These are phyloP conservation scores for Deinandra increscens DNA, from an alignment of 129 eudicot species.

Conservation along the genomic window DNA sequence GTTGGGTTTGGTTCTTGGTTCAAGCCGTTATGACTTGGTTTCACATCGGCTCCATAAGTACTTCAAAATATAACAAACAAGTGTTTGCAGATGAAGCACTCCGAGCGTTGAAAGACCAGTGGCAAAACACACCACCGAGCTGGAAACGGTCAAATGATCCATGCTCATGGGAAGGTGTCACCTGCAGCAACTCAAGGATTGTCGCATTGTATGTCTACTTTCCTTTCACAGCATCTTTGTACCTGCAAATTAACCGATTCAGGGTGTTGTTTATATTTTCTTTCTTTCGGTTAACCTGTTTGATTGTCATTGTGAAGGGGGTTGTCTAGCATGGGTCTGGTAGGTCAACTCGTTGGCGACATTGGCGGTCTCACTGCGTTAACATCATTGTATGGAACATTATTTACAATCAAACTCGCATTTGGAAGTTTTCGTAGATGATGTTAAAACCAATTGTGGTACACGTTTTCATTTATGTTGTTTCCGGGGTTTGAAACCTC, in stretches of 20 bases:
- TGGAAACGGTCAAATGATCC: slow-evolving; percentile 84
- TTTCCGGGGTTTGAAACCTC: too few species aligned
- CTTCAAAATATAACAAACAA: not conserved
- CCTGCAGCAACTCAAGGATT: slow-evolving; percentile 69
- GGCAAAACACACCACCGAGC: slow-evolving; percentile 86
- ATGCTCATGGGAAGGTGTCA: slow-evolving; percentile 95
- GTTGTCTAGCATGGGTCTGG: slow-evolving; percentile 78
- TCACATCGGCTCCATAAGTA: too few species aligned
- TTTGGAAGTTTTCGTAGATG: not conserved
- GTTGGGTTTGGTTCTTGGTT: not conserved
- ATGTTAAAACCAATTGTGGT: too few species aligned
- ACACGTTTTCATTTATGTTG: too few species aligned
- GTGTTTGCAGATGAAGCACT: slow-evolving; percentile 60
- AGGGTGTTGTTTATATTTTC: not conserved
- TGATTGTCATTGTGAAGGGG: slow-evolving; percentile 45
- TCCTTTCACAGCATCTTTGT: not conserved
- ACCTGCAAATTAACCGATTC: not conserved
- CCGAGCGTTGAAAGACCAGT: slow-evolving; percentile 67
- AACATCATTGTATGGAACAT: slow-evolving; percentile 62
- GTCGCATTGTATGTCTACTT: slow-evolving; percentile 29
- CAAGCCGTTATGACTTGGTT: not conserved
- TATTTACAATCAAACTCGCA: not conserved
- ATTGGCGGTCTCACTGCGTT: slow-evolving; percentile 79
- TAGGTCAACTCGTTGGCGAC: slow-evolving; percentile 74
- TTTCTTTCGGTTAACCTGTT: not conserved